A percentile compares a stretch with the other conserved stretches of the same genome.
phyloP scores from a whole-genome alignment of 106 monocot genomes.

The Agapanthus africanus region DNA sequence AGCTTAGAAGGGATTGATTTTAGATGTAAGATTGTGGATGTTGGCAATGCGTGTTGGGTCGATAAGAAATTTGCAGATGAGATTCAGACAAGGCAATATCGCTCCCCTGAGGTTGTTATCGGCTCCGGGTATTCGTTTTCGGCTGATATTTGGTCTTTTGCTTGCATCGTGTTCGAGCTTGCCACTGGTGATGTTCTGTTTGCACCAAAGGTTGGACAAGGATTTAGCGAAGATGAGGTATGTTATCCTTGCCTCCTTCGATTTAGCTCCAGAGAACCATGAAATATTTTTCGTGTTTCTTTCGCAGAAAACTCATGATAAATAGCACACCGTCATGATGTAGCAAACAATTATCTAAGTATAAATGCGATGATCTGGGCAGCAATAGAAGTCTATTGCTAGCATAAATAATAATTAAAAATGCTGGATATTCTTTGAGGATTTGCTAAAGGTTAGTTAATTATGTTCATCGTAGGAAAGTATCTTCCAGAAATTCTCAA shows the following conservation, averaged over 20 bases:
- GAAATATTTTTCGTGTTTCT: too few species aligned
- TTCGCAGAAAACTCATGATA: too few species aligned
- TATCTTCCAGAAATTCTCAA: too few species aligned
- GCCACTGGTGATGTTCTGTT: slow-evolving; percentile 93
- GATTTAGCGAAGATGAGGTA: slow-evolving; percentile 92
- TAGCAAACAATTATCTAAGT: too few species aligned
- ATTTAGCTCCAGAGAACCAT: too few species aligned
- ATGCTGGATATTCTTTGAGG: too few species aligned
- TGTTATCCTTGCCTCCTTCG: not conserved
- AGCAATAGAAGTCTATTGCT: too few species aligned
- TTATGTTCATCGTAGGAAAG: too few species aligned
- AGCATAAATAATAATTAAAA: too few species aligned
- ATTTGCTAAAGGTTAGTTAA: too few species aligned
- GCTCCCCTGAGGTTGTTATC: slow-evolving; percentile 89
- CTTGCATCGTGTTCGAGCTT: slow-evolving; percentile 90
- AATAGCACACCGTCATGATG: too few species aligned
- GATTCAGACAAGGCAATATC: slow-evolving; percentile 90
- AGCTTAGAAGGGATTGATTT: slow-evolving; percentile 82
- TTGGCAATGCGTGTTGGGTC: slow-evolving; percentile 88
- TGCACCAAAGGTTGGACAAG: slow-evolving; percentile 52
- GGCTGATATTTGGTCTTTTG: slow-evolving; percentile 91
- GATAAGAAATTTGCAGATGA: slow-evolving; percentile 57
- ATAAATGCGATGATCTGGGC: too few species aligned
- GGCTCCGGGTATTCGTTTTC: slow-evolving; percentile 76
- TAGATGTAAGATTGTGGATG: slow-evolving; percentile 88